Evolutionary conservation across 768 basidiomycete species (phyloP).

Genomic region (Pleurotus salmoneostramineus): DNA sequence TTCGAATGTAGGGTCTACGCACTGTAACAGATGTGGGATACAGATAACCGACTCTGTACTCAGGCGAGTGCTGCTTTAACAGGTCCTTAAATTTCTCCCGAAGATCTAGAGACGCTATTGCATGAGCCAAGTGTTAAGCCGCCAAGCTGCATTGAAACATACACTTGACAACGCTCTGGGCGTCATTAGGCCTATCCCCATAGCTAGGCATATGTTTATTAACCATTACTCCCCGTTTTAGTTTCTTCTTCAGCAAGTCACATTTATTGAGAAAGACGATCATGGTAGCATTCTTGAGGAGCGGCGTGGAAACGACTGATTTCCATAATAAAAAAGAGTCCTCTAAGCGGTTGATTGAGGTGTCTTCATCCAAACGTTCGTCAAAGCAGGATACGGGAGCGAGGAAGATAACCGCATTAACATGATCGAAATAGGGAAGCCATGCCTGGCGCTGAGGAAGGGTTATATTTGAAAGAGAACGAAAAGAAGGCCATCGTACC

Average conservation of each 20-base stretch:
- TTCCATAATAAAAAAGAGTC: constrained; percentile 74
- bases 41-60: constrained; percentile 53
- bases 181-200: constrained; percentile 67
- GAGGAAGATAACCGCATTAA: constrained; percentile 77
- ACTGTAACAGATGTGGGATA: constrained; percentile 71
- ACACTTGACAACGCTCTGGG: constrained; percentile 62
- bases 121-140: neutral
- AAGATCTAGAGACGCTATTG: constrained; percentile 45
- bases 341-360: constrained; percentile 65
- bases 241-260: constrained; percentile 64
- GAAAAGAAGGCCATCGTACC: no score
- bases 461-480: no score
- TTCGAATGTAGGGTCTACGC: constrained; percentile 17
- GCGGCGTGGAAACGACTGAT: constrained; percentile 59
- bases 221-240: constrained; percentile 54
- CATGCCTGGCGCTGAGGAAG: constrained; percentile 62
- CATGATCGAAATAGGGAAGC: constrained; percentile 78
- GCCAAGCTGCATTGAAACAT: constrained; percentile 16
- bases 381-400: constrained; percentile 82
- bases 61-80: constrained; percentile 51
- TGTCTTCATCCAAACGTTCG: constrained; percentile 68
- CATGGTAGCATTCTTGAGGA: constrained; percentile 56
- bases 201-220: constrained; percentile 62
- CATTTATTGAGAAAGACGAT: constrained; percentile 68
- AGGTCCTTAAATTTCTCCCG: constrained; percentile 69